Evolutionary conservation across 768 basidiomycete genomes (phyloP), one percentile per base, ranked within the genome.

Genomic region (Tephrocybe sp.): DNA sequence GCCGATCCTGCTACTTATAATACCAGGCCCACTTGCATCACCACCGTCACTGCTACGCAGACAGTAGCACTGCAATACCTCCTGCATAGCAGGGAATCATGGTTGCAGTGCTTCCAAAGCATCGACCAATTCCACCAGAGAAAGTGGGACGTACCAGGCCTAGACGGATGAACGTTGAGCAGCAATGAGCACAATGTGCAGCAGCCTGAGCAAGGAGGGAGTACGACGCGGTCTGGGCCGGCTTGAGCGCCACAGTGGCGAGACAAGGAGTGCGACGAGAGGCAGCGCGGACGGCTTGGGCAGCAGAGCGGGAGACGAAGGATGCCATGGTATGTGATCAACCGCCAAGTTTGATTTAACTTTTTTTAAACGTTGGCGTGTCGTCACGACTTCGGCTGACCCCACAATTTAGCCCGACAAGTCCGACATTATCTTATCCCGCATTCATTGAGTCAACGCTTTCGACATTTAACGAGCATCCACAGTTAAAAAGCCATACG

Each of bases 271-370:
- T 76, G 56, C 84, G 83, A 66, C 86, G 84, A 49, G 83, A 76
- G 45, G 78, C 79, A 55, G 77, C 74, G 55, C 86, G 86, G 47
- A 89, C 71, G 56, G 78, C 74, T 61, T 79, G 78, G 18, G 81
- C 72, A 44, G 73, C 72, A 59, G 88, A 81, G 62, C 87, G 86
- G 64, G 79, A 71, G 47, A 80, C 76, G 58, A 86, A 64, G 61
- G 82, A 78, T 55, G 77, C 72, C 83, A 89, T 88, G 73, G 72
- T 75, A 65, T 70, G n/a, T n/a, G n/a, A n/a, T n/a, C n/a, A n/a
- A 57, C 55, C 57, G 43, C 27, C 47, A 49, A 44, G 31, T 16
- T 27, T 19, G 24, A 34, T 34, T 41, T 49, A 50, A 55, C 60
- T 66, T 63, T 56, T 34, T 34, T 34, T 9, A 12, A 45, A 55